These are phyloP conservation scores for Xylariaceae sp. DNA, from an alignment of 2,329 filamentous ascomycete genomes.

Conservation along the genomic window DNA sequence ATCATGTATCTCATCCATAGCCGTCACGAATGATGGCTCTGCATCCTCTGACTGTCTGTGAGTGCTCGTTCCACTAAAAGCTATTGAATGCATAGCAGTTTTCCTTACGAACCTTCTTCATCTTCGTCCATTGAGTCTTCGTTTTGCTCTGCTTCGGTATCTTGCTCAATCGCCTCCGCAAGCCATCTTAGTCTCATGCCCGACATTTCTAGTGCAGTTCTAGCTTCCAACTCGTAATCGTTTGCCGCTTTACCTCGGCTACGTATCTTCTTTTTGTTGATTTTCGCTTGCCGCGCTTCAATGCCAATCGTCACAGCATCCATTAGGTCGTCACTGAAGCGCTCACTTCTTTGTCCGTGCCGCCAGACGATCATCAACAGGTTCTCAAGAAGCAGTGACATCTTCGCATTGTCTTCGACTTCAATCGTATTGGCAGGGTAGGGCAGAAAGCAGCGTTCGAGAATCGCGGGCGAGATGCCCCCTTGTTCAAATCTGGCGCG, in stretches of 20 bases:
- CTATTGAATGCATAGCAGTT: conserved; percentile 1
- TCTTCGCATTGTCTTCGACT: conserved; percentile 72
- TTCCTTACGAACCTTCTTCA: conserved; percentile 18
- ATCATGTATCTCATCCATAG: conserved; percentile 15
- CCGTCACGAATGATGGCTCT: conserved; percentile 28
- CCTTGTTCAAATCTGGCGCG: conserved; percentile 45
- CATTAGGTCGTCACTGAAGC: conserved; percentile 46
- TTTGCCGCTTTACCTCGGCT: conserved; percentile 32
- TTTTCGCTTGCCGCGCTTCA: conserved; percentile 54
- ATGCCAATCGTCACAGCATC: conserved; percentile 54
- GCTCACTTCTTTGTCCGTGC: conserved; percentile 36
- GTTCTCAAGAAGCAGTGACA: conserved; percentile 71
- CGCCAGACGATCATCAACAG: conserved; percentile 61
- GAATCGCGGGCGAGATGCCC: conserved; percentile 51
- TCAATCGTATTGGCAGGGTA: conserved; percentile 66
- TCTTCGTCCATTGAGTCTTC: conserved; percentile 29
- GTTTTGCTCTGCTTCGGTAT: conserved; percentile 22
- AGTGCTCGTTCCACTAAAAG: too few relatives aligned
- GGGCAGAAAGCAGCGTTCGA: conserved; percentile 67
- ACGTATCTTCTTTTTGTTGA: conserved; percentile 46
- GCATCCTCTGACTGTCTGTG: too few relatives aligned
- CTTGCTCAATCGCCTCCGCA: conserved; percentile 43
- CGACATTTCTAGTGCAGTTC: conserved; percentile 52
- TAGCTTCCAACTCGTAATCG: conserved; percentile 49
- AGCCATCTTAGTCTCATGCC: conserved; percentile 50